These are phyloP conservation scores for Gossypium raimondii DNA, from an alignment of 345 rosid genomes.

Conservation along the genomic window DNA sequence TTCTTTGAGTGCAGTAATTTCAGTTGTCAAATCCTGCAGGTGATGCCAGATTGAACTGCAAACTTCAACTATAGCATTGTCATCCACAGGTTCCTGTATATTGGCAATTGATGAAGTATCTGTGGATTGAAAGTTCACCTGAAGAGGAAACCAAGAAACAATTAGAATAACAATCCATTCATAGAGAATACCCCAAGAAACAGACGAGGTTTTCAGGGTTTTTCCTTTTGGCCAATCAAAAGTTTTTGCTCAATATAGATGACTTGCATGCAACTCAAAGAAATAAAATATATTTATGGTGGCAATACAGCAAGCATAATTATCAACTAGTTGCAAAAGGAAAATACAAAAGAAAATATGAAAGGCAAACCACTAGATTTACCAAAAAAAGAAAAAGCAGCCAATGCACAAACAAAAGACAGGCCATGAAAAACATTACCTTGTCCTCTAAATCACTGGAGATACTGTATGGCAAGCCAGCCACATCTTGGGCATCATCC, in stretches of 20 bases:
- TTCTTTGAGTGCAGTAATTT: constrained; percentile 41
- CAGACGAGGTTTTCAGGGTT: neutral
- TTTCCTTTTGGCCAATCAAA: neutral
- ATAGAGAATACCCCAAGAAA: neutral
- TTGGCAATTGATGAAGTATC: constrained; percentile 37
- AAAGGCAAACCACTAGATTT: neutral
- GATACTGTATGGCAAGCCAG: constrained; percentile 32
- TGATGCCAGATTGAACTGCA: constrained; percentile 41
- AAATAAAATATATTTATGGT: neutral
- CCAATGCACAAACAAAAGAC: constrained; percentile 1
- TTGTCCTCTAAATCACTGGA: constrained; percentile 29
- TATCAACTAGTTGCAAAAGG: neutral
- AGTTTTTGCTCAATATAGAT: constrained; percentile 6
- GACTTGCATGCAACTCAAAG: neutral
- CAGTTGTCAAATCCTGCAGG: constrained; percentile 49
- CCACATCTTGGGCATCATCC: constrained; percentile 27
- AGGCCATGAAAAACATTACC: constrained; percentile 33
- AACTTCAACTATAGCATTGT: constrained; percentile 33
- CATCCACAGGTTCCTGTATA: constrained; percentile 40
- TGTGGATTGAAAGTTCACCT: constrained; percentile 41
- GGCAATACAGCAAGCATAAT: neutral
- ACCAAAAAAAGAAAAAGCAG: neutral
- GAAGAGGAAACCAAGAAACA: constrained; percentile 21
- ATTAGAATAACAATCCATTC: constrained; percentile 9
- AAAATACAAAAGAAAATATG: neutral